Evolutionary conservation across 2,329 filamentous ascomycete genomes (phyloP), one percentile per base, ranked within the genome.

Genomic region (Lecanicillium sp.): DNA sequence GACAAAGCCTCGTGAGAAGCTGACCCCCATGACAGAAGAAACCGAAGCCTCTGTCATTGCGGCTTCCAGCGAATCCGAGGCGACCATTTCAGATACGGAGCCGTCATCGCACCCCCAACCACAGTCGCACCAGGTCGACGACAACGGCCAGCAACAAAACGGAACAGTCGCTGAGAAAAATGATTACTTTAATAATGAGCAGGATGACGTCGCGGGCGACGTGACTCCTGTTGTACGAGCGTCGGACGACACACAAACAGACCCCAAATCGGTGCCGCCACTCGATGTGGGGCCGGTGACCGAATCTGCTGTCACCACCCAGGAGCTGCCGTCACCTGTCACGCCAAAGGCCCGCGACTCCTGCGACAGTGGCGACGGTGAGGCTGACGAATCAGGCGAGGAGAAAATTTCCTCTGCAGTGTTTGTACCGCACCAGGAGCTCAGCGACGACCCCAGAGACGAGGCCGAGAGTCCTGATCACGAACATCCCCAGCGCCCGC

Each of bases 391-490:
- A 49, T 90, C 86, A 12, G 84, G 87, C 50, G 83, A 87, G 62
- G 87, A 93, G 63, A 87, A 91, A 64, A 90, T 93, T 53, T 89
- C 86, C n/a, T 91, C 86, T 26, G 87, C 87, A 20, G 75, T 90
- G 33, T 93, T 93, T 62, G 74, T 90, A 40, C 87, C 87, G 35
- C 87, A 91, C 68, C 82, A 87, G 57, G 75, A 74, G 37, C 65
- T 73, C 33, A 72, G 59, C 38, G 65, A 66, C 41, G 55, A 61
- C 38, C 60, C 64, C 44, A 52, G 56, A 48, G 53, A 53, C 50
- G 58, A 60, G 46, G 54, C 57, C 11, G 63, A 65, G 49, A 58
- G 63, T 47, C 48, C 56, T 48, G 60, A 61, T 32, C 66, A 56
- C 61, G 70, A 47, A 71, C 73, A 74, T 64, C 69, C 49, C 63